Conservation (phyloP, 495 filamentous ascomycete genomes). For the Talaromyces adpressus region DNA sequence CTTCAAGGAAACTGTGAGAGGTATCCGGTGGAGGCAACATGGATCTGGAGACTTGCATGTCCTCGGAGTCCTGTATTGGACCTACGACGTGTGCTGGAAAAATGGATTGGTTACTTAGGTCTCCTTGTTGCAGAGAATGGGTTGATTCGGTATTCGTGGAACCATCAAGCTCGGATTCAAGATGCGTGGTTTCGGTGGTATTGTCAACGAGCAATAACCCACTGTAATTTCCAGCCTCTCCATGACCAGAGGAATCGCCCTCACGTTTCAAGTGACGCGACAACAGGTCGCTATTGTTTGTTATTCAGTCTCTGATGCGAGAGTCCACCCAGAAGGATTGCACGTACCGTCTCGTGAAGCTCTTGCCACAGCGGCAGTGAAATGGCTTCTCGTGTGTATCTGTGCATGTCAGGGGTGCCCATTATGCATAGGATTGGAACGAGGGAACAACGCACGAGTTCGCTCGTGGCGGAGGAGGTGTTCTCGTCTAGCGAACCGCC, state of each 20-base stretch:
- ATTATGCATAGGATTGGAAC: slow-evolving; percentile 14
- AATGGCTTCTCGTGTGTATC: slow-evolving; percentile 51
- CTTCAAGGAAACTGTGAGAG: slow-evolving; percentile 4
- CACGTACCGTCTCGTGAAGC: slow-evolving; percentile 39
- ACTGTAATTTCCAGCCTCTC: slow-evolving; percentile 3
- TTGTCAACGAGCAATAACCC: slow-evolving; percentile 3
- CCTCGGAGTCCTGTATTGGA: background rate
- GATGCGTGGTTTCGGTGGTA: background rate
- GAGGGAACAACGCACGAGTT: slow-evolving; percentile 39
- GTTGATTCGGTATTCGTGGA: background rate
- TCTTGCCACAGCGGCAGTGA: slow-evolving; percentile 46
- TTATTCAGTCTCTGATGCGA: slow-evolving; percentile 33
- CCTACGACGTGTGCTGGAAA: background rate
- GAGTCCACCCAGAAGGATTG: slow-evolving; percentile 35
- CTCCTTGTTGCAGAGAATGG: slow-evolving; percentile 2
- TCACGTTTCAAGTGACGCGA: slow-evolving; percentile 1
- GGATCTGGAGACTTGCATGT: background rate
- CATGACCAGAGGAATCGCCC: slow-evolving; percentile 2
- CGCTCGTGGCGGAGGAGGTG: slow-evolving; percentile 49
- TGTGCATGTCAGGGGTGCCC: slow-evolving; percentile 19
- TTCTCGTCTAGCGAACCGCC: slow-evolving; percentile 17
- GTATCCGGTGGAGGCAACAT: background rate
- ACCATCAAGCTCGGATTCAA: background rate
- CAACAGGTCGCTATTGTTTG: slow-evolving; percentile 5
- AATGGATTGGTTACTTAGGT: background rate